phyloP scores from a whole-genome alignment of 108 stramenopile genomes.

The Skeletonema menzelii region DNA sequence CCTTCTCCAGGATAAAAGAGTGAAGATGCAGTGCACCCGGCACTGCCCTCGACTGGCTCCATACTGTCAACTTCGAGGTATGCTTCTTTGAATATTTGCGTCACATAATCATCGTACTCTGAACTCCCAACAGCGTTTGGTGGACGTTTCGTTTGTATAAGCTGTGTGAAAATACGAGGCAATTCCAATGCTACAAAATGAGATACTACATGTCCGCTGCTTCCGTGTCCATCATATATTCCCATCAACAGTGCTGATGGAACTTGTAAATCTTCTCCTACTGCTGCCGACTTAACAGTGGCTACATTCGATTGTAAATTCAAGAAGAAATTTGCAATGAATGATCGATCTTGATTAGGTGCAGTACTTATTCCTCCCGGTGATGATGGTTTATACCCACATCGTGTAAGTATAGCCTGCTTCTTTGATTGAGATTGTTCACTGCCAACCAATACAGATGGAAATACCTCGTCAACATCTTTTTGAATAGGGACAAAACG shows the following conservation, averaged over 20 bases:
- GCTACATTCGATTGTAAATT: background rate
- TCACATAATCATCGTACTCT: slow-evolving; percentile 20
- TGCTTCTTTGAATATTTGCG: slow-evolving; percentile 38
- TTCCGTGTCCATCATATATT: slow-evolving; percentile 81
- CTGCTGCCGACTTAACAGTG: background rate
- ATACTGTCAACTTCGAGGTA: slow-evolving; percentile 62
- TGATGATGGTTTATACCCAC: slow-evolving; percentile 20
- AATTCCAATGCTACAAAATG: slow-evolving; percentile 51
- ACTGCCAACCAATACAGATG: background rate
- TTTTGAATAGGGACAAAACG: slow-evolving; percentile 6
- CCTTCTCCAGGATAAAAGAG: slow-evolving; percentile 58
- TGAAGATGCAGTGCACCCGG: slow-evolving; percentile 70
- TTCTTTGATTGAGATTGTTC: slow-evolving; percentile 1
- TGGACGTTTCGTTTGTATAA: slow-evolving; percentile 20
- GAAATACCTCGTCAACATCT: background rate
- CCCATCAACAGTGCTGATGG: slow-evolving; percentile 53
- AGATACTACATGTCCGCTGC: slow-evolving; percentile 61
- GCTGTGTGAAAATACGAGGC: slow-evolving; percentile 47
- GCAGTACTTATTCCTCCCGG: background rate
- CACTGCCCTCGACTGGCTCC: slow-evolving; percentile 42
- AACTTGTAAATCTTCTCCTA: background rate
- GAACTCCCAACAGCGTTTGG: slow-evolving; percentile 1
- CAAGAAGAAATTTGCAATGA: slow-evolving; percentile 21
- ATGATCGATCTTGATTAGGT: slow-evolving; percentile 34
- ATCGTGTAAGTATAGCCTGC: slow-evolving; percentile 23